Evolutionary conservation across 192 early-diverging fungal species (phyloP).

Genomic region (Umbelopsis isabellina): DNA sequence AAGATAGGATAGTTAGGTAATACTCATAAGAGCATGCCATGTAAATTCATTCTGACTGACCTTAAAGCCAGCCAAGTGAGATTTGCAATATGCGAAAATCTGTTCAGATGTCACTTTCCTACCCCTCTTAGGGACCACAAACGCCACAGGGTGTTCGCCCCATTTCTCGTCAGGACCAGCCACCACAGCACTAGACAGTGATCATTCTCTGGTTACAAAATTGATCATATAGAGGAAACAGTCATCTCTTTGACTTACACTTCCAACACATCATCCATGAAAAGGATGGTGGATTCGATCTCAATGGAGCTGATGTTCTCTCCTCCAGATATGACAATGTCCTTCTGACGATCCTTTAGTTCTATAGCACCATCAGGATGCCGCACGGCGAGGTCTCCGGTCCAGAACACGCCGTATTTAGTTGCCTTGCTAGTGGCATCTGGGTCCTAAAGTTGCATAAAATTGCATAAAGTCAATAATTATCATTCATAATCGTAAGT

Average conservation of each 20-base stretch:
- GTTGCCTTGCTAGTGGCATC: conserved; percentile 61
- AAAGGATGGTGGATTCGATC: conserved; percentile 54
- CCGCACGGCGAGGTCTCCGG: conserved; percentile 64
- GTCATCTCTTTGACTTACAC: conserved; percentile 23
- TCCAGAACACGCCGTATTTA: conserved; percentile 56
- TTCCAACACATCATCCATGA: conserved; percentile 55
- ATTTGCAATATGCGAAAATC: conserved; percentile 46
- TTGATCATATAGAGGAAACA: neutral
- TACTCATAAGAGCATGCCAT: neutral
- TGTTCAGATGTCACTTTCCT: conserved; percentile 27
- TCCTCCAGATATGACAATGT: conserved; percentile 66
- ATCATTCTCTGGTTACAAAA: neutral
- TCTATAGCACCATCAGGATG: conserved; percentile 63
- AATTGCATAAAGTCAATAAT: neutral
- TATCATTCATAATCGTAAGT: neutral
- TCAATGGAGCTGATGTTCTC: conserved; percentile 64
- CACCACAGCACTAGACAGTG: conserved; percentile 49
- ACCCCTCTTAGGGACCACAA: conserved; percentile 51
- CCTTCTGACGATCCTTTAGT: conserved; percentile 62
- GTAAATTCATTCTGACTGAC: neutral
- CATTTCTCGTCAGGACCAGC: conserved; percentile 56
- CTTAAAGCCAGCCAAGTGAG: conserved; percentile 58
- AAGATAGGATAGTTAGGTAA: neutral
- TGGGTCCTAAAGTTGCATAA: conserved; percentile 48
- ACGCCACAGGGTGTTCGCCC: conserved; percentile 64